phyloP scores from a whole-genome alignment of 305 asterid species.

The Rubia balearica region DNA sequence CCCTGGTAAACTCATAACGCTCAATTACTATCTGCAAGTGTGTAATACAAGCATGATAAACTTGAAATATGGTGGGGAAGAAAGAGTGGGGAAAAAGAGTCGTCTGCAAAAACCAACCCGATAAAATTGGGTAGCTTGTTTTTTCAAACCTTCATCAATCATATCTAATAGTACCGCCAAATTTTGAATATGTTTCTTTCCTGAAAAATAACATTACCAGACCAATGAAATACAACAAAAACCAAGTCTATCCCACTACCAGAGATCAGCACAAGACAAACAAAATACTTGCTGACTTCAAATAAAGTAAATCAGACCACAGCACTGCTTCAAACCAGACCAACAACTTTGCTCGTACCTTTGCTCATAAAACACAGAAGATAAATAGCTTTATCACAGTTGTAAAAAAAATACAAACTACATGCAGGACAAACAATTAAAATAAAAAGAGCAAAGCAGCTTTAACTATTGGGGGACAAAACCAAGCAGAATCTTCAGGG shows the following conservation, averaged over 20 bases:
- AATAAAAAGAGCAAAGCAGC: not conserved
- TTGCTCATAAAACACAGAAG: not conserved
- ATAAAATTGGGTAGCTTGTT: constrained; percentile 16
- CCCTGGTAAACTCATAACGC: constrained; percentile 18
- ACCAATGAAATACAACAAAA: not conserved
- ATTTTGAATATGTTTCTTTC: constrained; percentile 16
- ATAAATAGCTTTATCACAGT: not conserved
- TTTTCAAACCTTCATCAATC: constrained; percentile 8
- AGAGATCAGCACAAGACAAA: no score
- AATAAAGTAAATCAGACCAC: not conserved
- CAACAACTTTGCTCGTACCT: not conserved
- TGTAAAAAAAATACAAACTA: not conserved
- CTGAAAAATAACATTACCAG: constrained; percentile 9
- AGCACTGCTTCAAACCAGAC: not conserved
- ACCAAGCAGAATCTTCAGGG: not conserved
- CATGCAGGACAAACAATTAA: not conserved
- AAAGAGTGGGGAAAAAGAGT: not conserved
- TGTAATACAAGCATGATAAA: not conserved
- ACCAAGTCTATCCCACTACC: not conserved
- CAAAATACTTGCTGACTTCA: not conserved
- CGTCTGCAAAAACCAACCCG: constrained; percentile 8
- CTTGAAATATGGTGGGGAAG: not conserved
- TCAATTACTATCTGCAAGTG: constrained; percentile 21
- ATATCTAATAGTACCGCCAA: constrained; percentile 19
- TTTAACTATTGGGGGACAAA: not conserved